Conservation (phyloP, 495 filamentous ascomycete genomes). For the Podospora fimiseda region DNA sequence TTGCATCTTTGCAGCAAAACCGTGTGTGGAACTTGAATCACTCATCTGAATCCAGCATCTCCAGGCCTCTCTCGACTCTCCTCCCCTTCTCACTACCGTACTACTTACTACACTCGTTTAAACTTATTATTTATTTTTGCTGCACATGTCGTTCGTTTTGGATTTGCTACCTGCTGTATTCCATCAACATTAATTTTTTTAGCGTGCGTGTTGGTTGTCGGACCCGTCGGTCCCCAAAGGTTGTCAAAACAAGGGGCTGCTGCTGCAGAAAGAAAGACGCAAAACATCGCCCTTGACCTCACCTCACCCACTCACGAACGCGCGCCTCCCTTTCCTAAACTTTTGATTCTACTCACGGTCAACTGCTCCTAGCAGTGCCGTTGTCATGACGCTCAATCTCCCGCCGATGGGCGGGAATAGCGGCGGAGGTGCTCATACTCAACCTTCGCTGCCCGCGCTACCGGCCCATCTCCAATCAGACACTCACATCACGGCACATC, state of each 20-base stretch:
- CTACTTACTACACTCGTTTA: constrained; percentile 27
- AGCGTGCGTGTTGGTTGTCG: constrained; percentile 2
- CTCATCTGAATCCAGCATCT: too few species aligned
- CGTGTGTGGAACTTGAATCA: not conserved
- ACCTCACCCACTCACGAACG: not conserved
- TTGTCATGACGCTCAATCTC: constrained; percentile 40
- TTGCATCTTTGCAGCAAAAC: not conserved
- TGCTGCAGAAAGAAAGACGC: not conserved
- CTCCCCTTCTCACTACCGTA: constrained; percentile 6
- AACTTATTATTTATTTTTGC: constrained; percentile 8
- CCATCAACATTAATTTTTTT: constrained; percentile 3
- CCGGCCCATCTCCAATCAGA: constrained; percentile 92
- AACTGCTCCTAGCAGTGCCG: constrained; percentile 15
- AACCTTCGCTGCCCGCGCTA: constrained; percentile 79
- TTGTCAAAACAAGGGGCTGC: not conserved
- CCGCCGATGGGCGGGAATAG: constrained; percentile 36
- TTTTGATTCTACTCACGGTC: constrained; percentile 14
- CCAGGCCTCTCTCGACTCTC: not conserved
- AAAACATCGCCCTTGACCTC: not conserved
- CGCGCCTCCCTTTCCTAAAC: not conserved
- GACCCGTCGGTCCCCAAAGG: not conserved
- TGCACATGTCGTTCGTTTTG: constrained; percentile 30
- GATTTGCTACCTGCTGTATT: constrained; percentile 9
- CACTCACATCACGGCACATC: constrained; percentile 89
- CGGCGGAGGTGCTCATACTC: constrained; percentile 66